Conservation (phyloP, 345 rosid species). For the Microthlaspi erraticum region DNA sequence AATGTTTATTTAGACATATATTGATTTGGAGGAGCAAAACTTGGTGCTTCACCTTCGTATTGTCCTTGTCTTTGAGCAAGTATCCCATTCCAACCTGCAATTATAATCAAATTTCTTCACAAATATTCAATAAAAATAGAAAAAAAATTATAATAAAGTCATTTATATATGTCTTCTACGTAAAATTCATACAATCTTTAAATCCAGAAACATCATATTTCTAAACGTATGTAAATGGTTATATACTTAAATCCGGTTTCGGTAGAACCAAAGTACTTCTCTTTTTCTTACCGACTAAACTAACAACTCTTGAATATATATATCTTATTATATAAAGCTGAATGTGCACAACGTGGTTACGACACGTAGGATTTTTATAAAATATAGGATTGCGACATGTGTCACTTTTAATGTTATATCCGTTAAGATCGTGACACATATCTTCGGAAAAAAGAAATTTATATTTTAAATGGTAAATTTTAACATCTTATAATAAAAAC, state of each 20-base stretch:
- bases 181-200: background rate
- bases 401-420: no score
- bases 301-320: background rate
- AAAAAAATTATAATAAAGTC: no score
- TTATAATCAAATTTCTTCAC: conserved; percentile 18
- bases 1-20: conserved; percentile 43
- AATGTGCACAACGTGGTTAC: no score
- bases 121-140: conserved; percentile 2
- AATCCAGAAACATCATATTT: background rate
- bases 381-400: no score
- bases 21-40: conserved; percentile 47
- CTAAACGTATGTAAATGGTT: background rate
- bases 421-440: no score
- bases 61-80: conserved; percentile 46
- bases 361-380: no score
- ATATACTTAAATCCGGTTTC: conserved; percentile 11
- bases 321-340: background rate
- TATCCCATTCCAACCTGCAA: conserved; percentile 53
- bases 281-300: background rate
- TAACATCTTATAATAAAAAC: no score
- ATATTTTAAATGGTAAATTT: no score
- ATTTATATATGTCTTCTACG: background rate
- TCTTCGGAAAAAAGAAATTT: no score
- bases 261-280: background rate
- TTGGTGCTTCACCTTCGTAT: conserved; percentile 28